Conservation (phyloP, 441 rosid genomes). For the Brassica hybrid region DNA sequence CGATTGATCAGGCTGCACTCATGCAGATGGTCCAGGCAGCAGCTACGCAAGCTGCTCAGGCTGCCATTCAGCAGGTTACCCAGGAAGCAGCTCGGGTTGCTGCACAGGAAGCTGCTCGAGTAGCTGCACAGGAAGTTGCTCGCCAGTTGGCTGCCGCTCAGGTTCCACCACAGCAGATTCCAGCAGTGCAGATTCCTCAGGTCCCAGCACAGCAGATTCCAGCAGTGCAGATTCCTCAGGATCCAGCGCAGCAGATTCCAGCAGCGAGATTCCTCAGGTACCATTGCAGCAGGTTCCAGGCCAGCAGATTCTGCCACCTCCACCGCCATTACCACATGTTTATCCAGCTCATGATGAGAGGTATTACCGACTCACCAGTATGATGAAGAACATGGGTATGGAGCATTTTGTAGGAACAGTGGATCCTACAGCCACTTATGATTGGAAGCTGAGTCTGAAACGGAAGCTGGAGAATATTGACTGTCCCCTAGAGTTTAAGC, state of each 20-base stretch:
- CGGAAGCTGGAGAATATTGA: not conserved
- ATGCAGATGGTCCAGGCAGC: not conserved
- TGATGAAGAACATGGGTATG: not conserved
- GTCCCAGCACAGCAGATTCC: not conserved
- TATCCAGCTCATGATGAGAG: not conserved
- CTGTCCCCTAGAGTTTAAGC: not conserved
- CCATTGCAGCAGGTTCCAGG: not conserved
- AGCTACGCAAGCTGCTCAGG: not conserved
- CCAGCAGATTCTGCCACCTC: not conserved
- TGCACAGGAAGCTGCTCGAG: not conserved
- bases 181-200: no score
- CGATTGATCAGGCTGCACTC: not conserved
- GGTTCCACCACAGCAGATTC: not conserved
- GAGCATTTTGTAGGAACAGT: not conserved
- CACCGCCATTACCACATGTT: not conserved
- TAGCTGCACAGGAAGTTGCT: not conserved
- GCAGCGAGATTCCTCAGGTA: not conserved
- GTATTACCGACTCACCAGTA: not conserved
- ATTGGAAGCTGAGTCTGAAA: not conserved
- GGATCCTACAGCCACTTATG: not conserved
- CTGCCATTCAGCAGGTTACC: not conserved
- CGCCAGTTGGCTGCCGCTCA: not conserved
- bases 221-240: not conserved
- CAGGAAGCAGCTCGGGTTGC: not conserved
- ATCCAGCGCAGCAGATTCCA: not conserved